Base-by-base conservation (phyloP, 306 rosid genomes). In the Castanea sativa region DNA sequence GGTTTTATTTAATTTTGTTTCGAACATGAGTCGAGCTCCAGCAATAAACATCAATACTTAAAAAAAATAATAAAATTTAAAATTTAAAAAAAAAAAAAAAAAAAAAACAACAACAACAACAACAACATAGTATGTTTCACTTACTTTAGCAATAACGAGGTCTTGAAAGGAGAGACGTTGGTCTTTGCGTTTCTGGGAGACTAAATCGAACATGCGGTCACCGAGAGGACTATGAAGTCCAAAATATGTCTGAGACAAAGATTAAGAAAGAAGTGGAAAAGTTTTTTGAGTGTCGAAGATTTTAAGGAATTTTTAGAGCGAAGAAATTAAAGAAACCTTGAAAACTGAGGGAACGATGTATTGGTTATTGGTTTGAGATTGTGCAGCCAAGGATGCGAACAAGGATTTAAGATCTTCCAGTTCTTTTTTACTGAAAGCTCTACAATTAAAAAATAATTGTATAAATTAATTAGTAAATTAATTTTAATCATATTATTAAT, bases 61-160 rank as follows among this genome's bases (percentile, higher is more conserved):
- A 25, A 25, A 25, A 41, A n/a, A n/a, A n/a, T n/a, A n/a, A n/a
- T n/a, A n/a, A n/a, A n/a, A n/a, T n/a, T n/a, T n/a, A n/a, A n/a
- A n/a, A n/a, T n/a, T n/a, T 1, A 25, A 15, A 11, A 5, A 7
- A 7, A 7, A 19, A 9, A 49, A 43, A 9, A 21, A 35, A 32
- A 14, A 1, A 23, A 16, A 20, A 38, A 49, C n/a, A n/a, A n/a
- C n/a, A n/a, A n/a, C n/a, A n/a, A n/a, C n/a, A 59, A 65, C 63
- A 43, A 68, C 64, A 65, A 69, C 56, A 32, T 25, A 45, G 35
- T 41, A 79, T 43, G 49, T 73, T 8, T 1, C 76, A 73, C 81
- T 89, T 82, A 91, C 99, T 83, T 95, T 95, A 78, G 98, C 89
- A 65, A 92, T 38, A 55, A 95, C 93, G 15, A 95, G 92, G 86